phyloP scores from a whole-genome alignment of 2,329 filamentous ascomycete species.

The Talaromyces rugulosus region DNA sequence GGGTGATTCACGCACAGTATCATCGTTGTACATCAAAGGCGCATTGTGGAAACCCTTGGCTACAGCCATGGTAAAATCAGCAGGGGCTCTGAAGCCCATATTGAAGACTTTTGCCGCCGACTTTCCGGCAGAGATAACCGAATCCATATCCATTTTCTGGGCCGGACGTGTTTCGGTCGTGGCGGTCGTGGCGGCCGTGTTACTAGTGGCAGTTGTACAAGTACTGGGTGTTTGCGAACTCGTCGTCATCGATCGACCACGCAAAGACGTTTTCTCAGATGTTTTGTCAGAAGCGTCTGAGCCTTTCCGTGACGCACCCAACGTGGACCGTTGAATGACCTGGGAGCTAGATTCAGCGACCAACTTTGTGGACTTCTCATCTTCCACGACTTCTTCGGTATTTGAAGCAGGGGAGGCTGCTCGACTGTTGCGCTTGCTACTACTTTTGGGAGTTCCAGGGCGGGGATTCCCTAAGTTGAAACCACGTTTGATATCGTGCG shows the following conservation, averaged over 20 bases:
- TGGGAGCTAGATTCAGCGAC: neutral
- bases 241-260: neutral
- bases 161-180: conserved; percentile 22
- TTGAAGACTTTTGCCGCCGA: conserved; percentile 68
- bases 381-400: neutral
- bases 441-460: conserved; percentile 9
- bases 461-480: conserved; percentile 36
- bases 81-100: conserved; percentile 72
- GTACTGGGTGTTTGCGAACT: neutral
- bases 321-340: neutral
- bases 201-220: neutral
- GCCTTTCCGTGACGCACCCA: neutral
- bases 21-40: conserved; percentile 78
- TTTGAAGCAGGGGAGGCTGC: neutral
- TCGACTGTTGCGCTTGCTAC: neutral
- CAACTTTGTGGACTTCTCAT: neutral
- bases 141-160: conserved; percentile 39
- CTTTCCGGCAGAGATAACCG: conserved; percentile 44
- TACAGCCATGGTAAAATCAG: conserved; percentile 78
- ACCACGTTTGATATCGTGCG: conserved; percentile 29
- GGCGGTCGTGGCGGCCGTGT: too few species aligned
- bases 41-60: conserved; percentile 86
- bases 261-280: neutral
- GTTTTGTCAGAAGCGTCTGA: neutral
- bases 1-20: conserved; percentile 71